Evolutionary conservation across 257 asterid species (phyloP), one percentile per base, ranked within the genome.

Genomic region (Capsicum pubescens): DNA sequence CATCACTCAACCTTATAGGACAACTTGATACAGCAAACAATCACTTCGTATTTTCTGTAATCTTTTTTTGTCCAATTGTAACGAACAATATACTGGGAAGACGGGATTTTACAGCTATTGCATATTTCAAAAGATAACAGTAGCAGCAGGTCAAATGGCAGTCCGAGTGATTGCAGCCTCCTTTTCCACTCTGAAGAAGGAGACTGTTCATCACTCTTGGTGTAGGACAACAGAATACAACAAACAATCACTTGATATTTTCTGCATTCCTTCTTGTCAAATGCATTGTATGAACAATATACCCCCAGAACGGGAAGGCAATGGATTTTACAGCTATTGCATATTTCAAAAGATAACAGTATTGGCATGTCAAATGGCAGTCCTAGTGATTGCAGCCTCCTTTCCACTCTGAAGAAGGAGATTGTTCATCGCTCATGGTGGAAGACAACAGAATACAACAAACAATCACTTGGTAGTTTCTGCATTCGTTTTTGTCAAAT

Each of bases 121-220:
- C 83, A 79, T 55, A 32, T 15, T 39, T 39, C 42, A 39, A 39
- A 39, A 46, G 11, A 46, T n/a, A 70, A 70, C 52, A 8, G 13
- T 19, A 69, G 26, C 77, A 39, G 19, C 55, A 69, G 15, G 78
- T 42, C 6, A 82, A 66, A 17, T 21, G 19, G 66, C 8, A 86
- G 83, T 86, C n/a, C 21, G 84, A 79, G 82, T 56, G 70, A 86
- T 60, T 83, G 91, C 80, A 88, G 88, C 87, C 89, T 84, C 84
- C 86, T 79, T 86, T 81, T 64, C 84, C 66, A 42, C 88, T 39
- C 85, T 21, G 39, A 74, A 86, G 82, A 66, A 84, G 86, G 85
- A 88, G 87, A 86, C 79, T 88, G 88, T 86, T 86, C 89, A 83
- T 88, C 88, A 74, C 83, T 83, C 88, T 58, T 83, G 59, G 5